Base-by-base conservation (phyloP, 2,329 filamentous ascomycete species). In the Cercospora zeae-maydis region DNA sequence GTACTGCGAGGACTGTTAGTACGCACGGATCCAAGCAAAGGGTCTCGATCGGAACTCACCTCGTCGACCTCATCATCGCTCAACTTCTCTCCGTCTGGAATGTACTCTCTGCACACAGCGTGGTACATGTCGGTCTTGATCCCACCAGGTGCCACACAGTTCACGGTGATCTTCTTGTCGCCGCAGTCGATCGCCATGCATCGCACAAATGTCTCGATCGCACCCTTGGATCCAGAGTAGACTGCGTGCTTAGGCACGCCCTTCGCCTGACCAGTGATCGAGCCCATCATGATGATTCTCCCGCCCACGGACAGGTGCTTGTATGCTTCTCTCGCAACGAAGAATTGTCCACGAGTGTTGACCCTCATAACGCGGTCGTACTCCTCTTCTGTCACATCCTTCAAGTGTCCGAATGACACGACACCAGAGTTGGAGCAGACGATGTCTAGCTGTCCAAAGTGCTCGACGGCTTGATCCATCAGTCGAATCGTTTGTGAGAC, bases 341-440 rank as follows among this genome's bases (percentile, higher is more conserved):
- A 86, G 78, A 86, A 86, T 72, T 87, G 84, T 39, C 83, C 85
- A 51, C 84, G 82, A 36, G 84, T 86, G 79, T 87, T 87, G 73
- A 86, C 81, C 73, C 78, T 79, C 75, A 87, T 85, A 62, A 87
- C 84, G 39, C 81, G 80, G 75, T 86, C 82, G 68, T 80, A 84
- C 73, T 83, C 79, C 74, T 83, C 82, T 73, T 82, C 80, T 51
- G 79, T 79, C 51, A 83, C 81, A 63, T 83, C 81, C 75, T 82
- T 81, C 69, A 83, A 74, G 74, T 83, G 81, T 63, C 81, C 81
- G 73, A 83, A 83, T 49, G 78, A 79, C 36, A 83, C 81, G 59
- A 83, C 82, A 67, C 82, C 87, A 51, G 84, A 86, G 81, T 90
- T 90, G 73, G 85, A 88, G 81, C 84, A 86, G 72, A 88, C 87